phyloP scores from a whole-genome alignment of 2,329 filamentous ascomycete genomes.

The Cladosporium sp. region DNA sequence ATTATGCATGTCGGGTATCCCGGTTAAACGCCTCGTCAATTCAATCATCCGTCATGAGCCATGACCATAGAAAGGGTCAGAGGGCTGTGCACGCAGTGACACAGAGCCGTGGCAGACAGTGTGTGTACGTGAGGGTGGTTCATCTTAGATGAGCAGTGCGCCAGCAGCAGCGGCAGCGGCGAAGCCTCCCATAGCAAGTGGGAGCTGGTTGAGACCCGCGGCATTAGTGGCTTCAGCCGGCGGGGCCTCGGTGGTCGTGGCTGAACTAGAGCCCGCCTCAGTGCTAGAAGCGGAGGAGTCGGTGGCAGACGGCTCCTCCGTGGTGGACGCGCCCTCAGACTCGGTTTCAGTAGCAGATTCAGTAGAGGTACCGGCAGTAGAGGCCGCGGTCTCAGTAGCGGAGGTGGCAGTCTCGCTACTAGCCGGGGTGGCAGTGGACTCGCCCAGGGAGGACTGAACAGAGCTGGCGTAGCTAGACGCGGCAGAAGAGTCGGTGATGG shows the following conservation, averaged over 20 bases:
- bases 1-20: slow-evolving; percentile 11
- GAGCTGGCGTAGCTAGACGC: slow-evolving; percentile 10
- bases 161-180: slow-evolving; percentile 20
- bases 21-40: slow-evolving; percentile 7
- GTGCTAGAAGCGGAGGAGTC: slow-evolving; percentile 8
- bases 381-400: slow-evolving; percentile 3
- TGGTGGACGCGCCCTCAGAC: slow-evolving; percentile 4
- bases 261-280: slow-evolving; percentile 12
- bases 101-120: background rate
- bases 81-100: background rate
- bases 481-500: slow-evolving; percentile 13
- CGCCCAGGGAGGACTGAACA: slow-evolving; percentile 7
- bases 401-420: background rate
- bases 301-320: slow-evolving; percentile 4
- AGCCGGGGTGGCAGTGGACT: slow-evolving; percentile 4
- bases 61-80: background rate
- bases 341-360: background rate
- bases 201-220: slow-evolving; percentile 15
- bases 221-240: slow-evolving; percentile 15
- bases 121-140: background rate
- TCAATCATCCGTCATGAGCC: slow-evolving; percentile 1
- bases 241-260: slow-evolving; percentile 17
- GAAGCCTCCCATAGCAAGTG: slow-evolving; percentile 17
- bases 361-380: background rate
- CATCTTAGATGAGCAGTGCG: slow-evolving; percentile 17